These are phyloP conservation scores for Erodium chrysanthum DNA, from an alignment of 441 rosid genomes.

Conservation along the genomic window DNA sequence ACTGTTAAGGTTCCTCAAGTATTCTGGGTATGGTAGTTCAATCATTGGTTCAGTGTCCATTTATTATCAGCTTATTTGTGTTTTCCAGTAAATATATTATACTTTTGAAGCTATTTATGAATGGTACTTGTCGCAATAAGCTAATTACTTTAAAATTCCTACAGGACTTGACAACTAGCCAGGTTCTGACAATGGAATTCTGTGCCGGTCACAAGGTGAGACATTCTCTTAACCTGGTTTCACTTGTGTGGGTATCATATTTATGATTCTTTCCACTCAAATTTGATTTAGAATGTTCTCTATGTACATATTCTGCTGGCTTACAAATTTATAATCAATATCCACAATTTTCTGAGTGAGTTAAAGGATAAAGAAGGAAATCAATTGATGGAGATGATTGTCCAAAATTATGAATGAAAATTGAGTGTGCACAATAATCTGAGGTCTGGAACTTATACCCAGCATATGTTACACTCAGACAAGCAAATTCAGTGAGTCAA, in stretches of 20 bases:
- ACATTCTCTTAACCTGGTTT: slow-evolving; percentile 9
- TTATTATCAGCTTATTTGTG: slow-evolving; percentile 5
- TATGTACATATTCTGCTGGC: background rate
- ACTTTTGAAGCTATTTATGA: slow-evolving; percentile 8
- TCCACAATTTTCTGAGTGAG: background rate
- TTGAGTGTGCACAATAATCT: background rate
- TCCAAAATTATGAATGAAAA: background rate
- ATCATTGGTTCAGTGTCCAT: slow-evolving; percentile 4
- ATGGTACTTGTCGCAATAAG: slow-evolving; percentile 13
- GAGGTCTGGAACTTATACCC: background rate
- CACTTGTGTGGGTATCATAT: slow-evolving; percentile 4
- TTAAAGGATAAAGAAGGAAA: background rate
- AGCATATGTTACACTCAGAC: background rate
- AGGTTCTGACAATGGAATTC: slow-evolving; percentile 77
- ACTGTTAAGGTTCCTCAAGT: slow-evolving; percentile 50
- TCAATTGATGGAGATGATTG: background rate
- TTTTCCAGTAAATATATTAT: slow-evolving; percentile 2
- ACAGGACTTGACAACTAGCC: slow-evolving; percentile 64
- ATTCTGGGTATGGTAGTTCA: slow-evolving; percentile 48
- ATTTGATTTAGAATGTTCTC: background rate
- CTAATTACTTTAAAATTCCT: slow-evolving; percentile 15
- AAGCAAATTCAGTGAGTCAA: background rate
- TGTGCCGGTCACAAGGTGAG: slow-evolving; percentile 67
- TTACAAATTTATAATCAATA: background rate
- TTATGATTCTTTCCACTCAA: background rate